Base-by-base conservation (phyloP, 192 early-diverging fungal species). In the Coemansia sp. region DNA sequence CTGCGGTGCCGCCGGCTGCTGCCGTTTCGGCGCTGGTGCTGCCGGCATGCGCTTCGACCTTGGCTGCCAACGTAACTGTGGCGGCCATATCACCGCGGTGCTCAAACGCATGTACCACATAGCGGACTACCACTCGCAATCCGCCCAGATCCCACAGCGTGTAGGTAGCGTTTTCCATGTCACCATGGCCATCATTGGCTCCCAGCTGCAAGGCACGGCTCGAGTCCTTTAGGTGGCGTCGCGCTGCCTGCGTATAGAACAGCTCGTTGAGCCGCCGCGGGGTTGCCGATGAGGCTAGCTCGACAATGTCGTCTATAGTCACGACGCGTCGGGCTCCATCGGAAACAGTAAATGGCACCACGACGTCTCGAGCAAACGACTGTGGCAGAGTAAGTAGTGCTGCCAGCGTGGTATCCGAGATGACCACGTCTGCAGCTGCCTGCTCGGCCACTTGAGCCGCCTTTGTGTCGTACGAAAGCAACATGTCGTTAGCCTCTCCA, bases 61-160 rank as follows among this genome's bases (percentile, higher is more conserved):
- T 76, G 2, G 59, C 47, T 28, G 58, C 58, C 20, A 66, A 39
- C 11, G 73, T 76, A 30, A 76, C 73, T 0, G 73, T 69, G 1
- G 60, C 18, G 0, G 58, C 53, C 23, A 16, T 41, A 5, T 12
- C 31, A n/a, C 53, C 56, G 10, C 17, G 16, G 1, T 39, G 18
- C 9, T 46, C 41, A 37, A 76, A 76, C 21, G 55, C 67, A 11
- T 76, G 58, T 20, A 76, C 68, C 15, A 51, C 43, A 51, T 64
- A 76, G 14, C 74, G 67, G 21, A 76, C 53, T 8, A 76, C 40
- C 8, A 76, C 26, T 0, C 74, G 63, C 38, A 60, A 57, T 6
- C 50, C 74, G 32, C 67, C 63, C 41, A 76, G 54, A 51, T 66
- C 74, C 74, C 74, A 76, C 58, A 70, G 40, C 26, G 74, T 76